These are phyloP conservation scores for Microcyclosporella mali DNA, from an alignment of 2,329 filamentous ascomycete species.

Conservation along the genomic window DNA sequence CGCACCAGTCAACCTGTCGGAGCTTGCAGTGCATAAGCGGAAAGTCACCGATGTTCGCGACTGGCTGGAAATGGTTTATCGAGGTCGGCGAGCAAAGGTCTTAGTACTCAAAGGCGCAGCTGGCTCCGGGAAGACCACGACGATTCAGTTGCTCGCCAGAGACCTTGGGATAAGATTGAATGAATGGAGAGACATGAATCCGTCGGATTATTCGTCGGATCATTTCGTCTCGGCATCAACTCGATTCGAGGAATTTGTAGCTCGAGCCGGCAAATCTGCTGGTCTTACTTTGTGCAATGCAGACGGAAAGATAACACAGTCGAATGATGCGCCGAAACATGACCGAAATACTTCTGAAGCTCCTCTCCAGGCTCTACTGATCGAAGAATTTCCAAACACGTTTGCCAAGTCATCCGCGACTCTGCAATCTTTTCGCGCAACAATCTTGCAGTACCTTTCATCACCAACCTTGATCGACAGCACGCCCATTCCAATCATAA, in stretches of 20 bases:
- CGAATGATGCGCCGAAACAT: neutral
- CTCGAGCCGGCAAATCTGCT: conserved; percentile 71
- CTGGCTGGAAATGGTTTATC: conserved; percentile 73
- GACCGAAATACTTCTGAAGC: conserved; percentile 8
- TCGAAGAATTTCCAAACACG: conserved; percentile 48
- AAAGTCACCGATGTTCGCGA: conserved; percentile 80
- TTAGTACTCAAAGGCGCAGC: conserved; percentile 78
- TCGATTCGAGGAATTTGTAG: conserved; percentile 90
- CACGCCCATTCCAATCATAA: conserved; percentile 58
- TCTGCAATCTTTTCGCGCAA: conserved; percentile 56
- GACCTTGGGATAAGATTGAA: conserved; percentile 71
- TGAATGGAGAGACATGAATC: conserved; percentile 84
- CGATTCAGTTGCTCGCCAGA: conserved; percentile 68
- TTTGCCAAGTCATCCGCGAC: conserved; percentile 40
- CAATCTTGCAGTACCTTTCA: conserved; percentile 69
- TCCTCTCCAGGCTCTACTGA: conserved; percentile 37
- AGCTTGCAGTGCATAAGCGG: conserved; percentile 89
- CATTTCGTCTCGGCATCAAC: conserved; percentile 64
- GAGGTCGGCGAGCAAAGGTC: conserved; percentile 41
- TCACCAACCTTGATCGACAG: conserved; percentile 29
- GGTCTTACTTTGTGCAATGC: conserved; percentile 51
- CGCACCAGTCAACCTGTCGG: conserved; percentile 65
- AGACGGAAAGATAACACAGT: neutral
- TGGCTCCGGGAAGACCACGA: conserved; percentile 89
- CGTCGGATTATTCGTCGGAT: conserved; percentile 52